Evolutionary conservation across 1,139 yeast genomes (phyloP).

Genomic region (Kurtzmaniella quercitrusa): DNA sequence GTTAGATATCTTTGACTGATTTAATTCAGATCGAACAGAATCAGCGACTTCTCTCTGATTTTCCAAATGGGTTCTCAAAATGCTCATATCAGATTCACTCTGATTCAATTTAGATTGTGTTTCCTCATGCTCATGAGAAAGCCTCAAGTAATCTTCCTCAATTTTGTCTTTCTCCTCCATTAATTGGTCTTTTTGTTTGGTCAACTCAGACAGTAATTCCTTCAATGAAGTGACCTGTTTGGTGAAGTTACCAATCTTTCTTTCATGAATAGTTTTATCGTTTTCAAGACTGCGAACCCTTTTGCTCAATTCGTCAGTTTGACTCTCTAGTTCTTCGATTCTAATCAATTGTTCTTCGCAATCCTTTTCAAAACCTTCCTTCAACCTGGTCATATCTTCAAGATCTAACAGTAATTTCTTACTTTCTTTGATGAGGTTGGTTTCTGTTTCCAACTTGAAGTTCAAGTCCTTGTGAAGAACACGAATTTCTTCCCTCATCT

Average conservation of each 20-base stretch:
- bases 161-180: slow-evolving; percentile 44
- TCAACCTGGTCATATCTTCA: slow-evolving; percentile 49
- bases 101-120: slow-evolving; percentile 33
- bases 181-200: slow-evolving; percentile 47
- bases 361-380: slow-evolving; percentile 49
- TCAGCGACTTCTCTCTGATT: slow-evolving; percentile 30
- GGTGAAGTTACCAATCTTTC: slow-evolving; percentile 42
- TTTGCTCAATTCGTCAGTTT: slow-evolving; percentile 40
- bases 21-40: slow-evolving; percentile 32
- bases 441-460: slow-evolving; percentile 57
- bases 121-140: slow-evolving; percentile 43
- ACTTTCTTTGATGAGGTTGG: slow-evolving; percentile 60
- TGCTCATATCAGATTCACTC: slow-evolving; percentile 24
- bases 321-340: slow-evolving; percentile 45
- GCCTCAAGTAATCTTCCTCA: slow-evolving; percentile 41
- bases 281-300: slow-evolving; percentile 46
- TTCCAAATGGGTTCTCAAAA: slow-evolving; percentile 36
- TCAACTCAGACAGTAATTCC: slow-evolving; percentile 48
- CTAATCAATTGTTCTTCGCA: slow-evolving; percentile 47
- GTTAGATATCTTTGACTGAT: slow-evolving; percentile 30
- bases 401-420: slow-evolving; percentile 59
- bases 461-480: slow-evolving; percentile 55
- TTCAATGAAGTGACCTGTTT: slow-evolving; percentile 52
- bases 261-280: slow-evolving; percentile 42
- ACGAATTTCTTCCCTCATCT: slow-evolving; percentile 55